Evolutionary conservation across 345 rosid species (phyloP).

Genomic region (Ceriops decandra): DNA sequence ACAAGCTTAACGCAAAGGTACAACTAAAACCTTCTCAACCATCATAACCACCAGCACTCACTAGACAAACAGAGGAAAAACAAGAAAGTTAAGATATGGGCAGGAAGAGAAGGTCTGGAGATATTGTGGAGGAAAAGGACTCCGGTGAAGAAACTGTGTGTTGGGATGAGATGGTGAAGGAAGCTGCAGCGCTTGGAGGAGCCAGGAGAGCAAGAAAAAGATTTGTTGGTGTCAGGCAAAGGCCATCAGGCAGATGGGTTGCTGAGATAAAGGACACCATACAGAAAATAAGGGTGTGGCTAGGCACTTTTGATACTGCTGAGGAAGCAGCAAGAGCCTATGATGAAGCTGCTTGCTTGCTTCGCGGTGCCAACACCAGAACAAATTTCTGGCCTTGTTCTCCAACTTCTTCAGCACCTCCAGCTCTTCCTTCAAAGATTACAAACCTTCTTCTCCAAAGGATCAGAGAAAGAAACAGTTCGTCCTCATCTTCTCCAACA

Average conservation of each 20-base stretch:
- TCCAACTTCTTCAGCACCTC: conserved; percentile 33
- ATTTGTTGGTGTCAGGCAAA: conserved; percentile 47
- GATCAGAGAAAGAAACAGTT: conserved; percentile 41
- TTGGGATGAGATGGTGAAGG: conserved; percentile 53
- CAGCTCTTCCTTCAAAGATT: conserved; percentile 52
- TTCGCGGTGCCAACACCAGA: conserved; percentile 46
- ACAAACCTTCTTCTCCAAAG: conserved; percentile 55
- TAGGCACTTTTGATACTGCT: conserved; percentile 51
- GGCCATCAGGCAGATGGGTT: conserved; percentile 59
- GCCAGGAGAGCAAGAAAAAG: conserved; percentile 39
- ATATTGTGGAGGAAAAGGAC: conserved; percentile 24
- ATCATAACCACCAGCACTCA: conserved; percentile 2
- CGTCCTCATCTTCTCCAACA: conserved; percentile 1
- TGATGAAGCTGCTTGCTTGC: conserved; percentile 59
- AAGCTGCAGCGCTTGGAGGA: conserved; percentile 39
- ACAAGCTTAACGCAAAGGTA: background rate
- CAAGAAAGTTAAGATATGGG: conserved; percentile 31
- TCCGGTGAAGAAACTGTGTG: conserved; percentile 26
- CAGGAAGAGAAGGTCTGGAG: conserved; percentile 46
- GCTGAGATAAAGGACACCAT: conserved; percentile 58
- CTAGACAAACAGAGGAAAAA: background rate
- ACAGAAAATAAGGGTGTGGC: conserved; percentile 53
- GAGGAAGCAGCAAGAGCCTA: conserved; percentile 61
- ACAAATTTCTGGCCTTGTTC: conserved; percentile 53
- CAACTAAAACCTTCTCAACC: background rate